Evolutionary conservation across 2,329 filamentous ascomycete species (phyloP).

Genomic region (Microdochium bolleyi): DNA sequence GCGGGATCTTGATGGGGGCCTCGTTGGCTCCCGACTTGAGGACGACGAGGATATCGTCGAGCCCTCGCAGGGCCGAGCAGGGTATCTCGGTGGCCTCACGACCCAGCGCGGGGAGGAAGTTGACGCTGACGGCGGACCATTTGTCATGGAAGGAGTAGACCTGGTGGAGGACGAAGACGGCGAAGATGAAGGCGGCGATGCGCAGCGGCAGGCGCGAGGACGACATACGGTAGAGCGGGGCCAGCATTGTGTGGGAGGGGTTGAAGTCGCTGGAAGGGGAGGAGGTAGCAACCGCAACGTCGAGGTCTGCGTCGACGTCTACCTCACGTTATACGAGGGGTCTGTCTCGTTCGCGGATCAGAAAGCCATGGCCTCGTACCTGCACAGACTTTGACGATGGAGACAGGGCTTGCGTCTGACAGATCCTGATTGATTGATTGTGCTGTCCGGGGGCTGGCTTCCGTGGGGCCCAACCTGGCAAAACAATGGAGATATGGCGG

Average conservation of each 20-base stretch:
- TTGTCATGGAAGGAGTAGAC: not conserved
- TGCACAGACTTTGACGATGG: too few species aligned
- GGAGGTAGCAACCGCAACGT: too few species aligned
- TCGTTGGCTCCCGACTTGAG: slow-evolving; percentile 53
- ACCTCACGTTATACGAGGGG: too few species aligned
- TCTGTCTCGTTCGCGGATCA: too few species aligned
- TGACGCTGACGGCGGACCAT: not conserved
- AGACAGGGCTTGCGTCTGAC: too few species aligned
- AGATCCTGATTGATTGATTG: too few species aligned
- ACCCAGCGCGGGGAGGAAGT: not conserved
- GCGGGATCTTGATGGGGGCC: slow-evolving; percentile 42
- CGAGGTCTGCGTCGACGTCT: too few species aligned
- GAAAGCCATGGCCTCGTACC: too few species aligned
- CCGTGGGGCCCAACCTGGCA: too few species aligned
- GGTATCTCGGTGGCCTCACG: not conserved
- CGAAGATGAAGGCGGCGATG: not conserved
- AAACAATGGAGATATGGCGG: too few species aligned
- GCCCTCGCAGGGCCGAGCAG: slow-evolving; percentile 26
- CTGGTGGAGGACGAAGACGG: not conserved
- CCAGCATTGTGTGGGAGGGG: not conserved
- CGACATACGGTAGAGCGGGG: not conserved
- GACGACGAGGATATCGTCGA: slow-evolving; percentile 45
- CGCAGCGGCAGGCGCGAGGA: not conserved
- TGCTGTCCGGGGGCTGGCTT: too few species aligned
- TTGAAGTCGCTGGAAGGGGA: not conserved